Percentiles rank a stretch among this genome's conserved stretches.
Conservation (phyloP, 208 protist genomes). For the Zelonia costaricensis region DNA sequence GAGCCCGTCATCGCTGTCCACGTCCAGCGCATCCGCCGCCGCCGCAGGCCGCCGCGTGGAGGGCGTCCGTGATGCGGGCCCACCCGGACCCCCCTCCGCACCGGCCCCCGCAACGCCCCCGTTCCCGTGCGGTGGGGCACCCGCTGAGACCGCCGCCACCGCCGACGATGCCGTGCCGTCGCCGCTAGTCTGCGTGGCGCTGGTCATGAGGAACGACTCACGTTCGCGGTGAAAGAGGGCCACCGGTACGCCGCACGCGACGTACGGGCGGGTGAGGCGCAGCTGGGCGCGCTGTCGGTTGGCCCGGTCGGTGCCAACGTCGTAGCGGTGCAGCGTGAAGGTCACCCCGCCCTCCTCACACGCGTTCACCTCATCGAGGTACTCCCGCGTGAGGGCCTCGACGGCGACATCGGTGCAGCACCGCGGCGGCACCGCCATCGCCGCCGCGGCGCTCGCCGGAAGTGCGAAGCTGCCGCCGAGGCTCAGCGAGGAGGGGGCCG, state of each 20-base stretch:
- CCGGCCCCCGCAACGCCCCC: no score
- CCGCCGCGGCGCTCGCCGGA: constrained; percentile 3
- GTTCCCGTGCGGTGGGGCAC: not conserved
- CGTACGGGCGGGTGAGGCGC: constrained; percentile 47
- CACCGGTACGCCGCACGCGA: constrained; percentile 54
- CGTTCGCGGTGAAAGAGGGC: constrained; percentile 67
- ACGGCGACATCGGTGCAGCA: constrained; percentile 22
- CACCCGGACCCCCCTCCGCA: no score
- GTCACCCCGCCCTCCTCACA: constrained; percentile 68
- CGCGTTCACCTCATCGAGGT: constrained; percentile 72
- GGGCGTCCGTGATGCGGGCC: no score
- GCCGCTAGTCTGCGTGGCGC: constrained; percentile 28
- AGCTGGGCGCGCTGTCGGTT: constrained; percentile 55
- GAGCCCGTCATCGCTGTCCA: not conserved
- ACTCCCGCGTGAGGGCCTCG: constrained; percentile 38
- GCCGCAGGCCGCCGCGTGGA: no score
- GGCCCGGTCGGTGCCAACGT: constrained; percentile 52
- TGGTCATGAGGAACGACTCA: constrained; percentile 64
- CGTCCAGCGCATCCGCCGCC: not conserved
- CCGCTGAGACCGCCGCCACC: not conserved
- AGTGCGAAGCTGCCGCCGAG: constrained; percentile 22
- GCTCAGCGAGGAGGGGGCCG: not conserved
- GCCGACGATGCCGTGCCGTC: not conserved
- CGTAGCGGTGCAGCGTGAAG: constrained; percentile 72
- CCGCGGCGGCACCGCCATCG: constrained; percentile 4